These are phyloP conservation scores for Camillea tinctor DNA, from an alignment of 2,329 filamentous ascomycete species.

Conservation along the genomic window DNA sequence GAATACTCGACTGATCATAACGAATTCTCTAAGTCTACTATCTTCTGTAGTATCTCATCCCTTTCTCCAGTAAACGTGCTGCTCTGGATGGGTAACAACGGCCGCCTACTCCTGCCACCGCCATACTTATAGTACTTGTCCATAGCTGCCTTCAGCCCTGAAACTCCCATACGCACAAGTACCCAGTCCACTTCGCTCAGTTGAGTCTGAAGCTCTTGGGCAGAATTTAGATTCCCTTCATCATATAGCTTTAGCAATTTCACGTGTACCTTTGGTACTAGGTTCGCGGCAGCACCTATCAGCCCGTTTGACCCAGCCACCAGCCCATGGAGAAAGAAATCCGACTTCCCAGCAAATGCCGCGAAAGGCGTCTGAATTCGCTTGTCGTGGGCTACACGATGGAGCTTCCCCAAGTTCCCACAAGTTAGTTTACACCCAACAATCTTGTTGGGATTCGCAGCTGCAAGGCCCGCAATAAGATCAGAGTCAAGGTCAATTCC, in stretches of 20 bases:
- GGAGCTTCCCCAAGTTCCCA: conserved; percentile 53
- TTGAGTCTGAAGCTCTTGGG: no score
- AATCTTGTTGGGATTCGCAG: conserved; percentile 45
- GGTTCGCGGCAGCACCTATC: conserved; percentile 67
- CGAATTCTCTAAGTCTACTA: no score
- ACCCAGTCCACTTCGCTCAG: no score
- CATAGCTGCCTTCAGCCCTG: no score
- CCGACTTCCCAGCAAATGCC: conserved; percentile 62
- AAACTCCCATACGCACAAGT: no score
- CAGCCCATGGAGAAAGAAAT: conserved; percentile 63
- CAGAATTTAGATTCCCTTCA: no score
- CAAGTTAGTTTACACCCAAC: conserved; percentile 54
- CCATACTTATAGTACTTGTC: no score
- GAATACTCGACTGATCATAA: no score
- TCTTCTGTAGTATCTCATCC: no score
- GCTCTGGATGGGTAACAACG: no score
- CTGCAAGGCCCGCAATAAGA: conserved; percentile 50
- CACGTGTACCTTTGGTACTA: conserved; percentile 65
- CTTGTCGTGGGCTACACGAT: conserved; percentile 40
- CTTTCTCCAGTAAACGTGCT: no score
- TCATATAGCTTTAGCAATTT: conserved; percentile 55
- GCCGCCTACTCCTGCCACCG: no score
- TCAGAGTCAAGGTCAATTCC: conserved; percentile 69
- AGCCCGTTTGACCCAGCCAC: conserved; percentile 62
- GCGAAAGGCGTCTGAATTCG: conserved; percentile 47